Base-by-base conservation (phyloP, 495 filamentous ascomycete genomes). In the Penicillium canescens region DNA sequence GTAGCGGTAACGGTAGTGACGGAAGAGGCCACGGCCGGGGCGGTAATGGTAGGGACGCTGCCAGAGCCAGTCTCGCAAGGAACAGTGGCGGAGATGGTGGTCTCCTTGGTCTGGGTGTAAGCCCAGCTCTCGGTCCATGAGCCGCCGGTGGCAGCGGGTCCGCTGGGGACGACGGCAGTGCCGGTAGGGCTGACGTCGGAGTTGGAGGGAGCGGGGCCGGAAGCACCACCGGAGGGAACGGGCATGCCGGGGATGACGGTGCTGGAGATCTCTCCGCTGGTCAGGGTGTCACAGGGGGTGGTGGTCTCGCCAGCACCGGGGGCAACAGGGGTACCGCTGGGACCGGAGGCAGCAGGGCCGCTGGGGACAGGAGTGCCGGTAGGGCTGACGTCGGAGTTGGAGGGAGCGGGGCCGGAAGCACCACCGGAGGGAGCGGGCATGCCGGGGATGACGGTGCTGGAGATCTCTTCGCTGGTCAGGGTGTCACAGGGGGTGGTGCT, bases 1-100 rank as follows among this genome's bases (percentile, higher is more conserved):
- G 63, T 71, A 51, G 61, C 53, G 49, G 67, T 73, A 36, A 67
- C 39, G 38, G 70, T 71, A 46, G 61, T 51, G 28, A 40, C 14
- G 6, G 21, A 35, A 0, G 50, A 52, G 28, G 37, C 39, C 8
- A 34, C 48, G 43, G 39, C 23, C n/a, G 57, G 44, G 18, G 44
- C 10, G 21, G 47, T 33, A 23, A 54, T 52, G 21, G 56, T 62
- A 28, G 63, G 52, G 21, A 55, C 60, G 9, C 60, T 52, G 38
- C 36, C 45, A 39, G 38, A 14, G 38, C 44, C 50, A 43, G 51
- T 41, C 43, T 43, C 43, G 18, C 45, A 44, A 20, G 45, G 24
- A 35, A 46, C 56, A 38, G 52, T 20, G 39, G 60, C 44, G 28
- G 35, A 20, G 24, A 48, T 12, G 24, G 34, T 47, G 52, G 46